Base-by-base conservation (phyloP, 163 green algal species). In the Chlamydomonas reinhardtii region DNA sequence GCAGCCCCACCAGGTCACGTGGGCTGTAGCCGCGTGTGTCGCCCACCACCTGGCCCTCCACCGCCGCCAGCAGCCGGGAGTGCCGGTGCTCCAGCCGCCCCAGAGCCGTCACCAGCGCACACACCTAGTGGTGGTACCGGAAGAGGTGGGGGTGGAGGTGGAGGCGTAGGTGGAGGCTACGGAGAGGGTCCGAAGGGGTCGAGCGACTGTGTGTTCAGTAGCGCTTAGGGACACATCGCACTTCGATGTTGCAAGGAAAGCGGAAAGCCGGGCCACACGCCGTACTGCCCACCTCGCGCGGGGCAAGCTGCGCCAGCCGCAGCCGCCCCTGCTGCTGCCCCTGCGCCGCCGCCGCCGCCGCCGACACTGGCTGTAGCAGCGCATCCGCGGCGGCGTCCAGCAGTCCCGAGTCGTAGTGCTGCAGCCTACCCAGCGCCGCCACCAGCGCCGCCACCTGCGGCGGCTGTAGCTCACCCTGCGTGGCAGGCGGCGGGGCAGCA, bases 351-450 rank as follows among this genome's bases (percentile, higher is more conserved):
- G 48, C 48, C 14, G 48, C 9, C 2, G 14, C 48, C 14, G 48
- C 48, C 48, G 43, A 6, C 43, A 11, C 43, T 54, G 48, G 48
- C 48, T 56, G 48, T 56, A 24, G 37, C n/a, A 48, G 25, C 48
- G 71, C 39, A 52, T 25, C 14, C 12, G 56, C 68, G 14, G 39
- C 31, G 48, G 29, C 78, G 17, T 85, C 78, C 25, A 77, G 25
- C 48, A 85, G 78, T 9, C 52, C 78, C 22, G 68, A 62, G 78
- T 85, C 78, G 68, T 71, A 72, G 78, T 85, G 78, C 68, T 85
- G 37, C 32, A 43, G 15, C 2, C 78, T 52, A 14, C 31, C 68
- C 52, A 85, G 68, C 24, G 78, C 68, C 68, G 32, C 52, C 66
- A 85, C 25, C 78, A 85, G 52, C 52, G 68, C 48, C 31, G 34